A percentile compares a stretch with the other conserved stretches of the same genome.
phyloP scores from a whole-genome alignment of 805 yeast genomes.

The Komagataella kurtzmanii region DNA sequence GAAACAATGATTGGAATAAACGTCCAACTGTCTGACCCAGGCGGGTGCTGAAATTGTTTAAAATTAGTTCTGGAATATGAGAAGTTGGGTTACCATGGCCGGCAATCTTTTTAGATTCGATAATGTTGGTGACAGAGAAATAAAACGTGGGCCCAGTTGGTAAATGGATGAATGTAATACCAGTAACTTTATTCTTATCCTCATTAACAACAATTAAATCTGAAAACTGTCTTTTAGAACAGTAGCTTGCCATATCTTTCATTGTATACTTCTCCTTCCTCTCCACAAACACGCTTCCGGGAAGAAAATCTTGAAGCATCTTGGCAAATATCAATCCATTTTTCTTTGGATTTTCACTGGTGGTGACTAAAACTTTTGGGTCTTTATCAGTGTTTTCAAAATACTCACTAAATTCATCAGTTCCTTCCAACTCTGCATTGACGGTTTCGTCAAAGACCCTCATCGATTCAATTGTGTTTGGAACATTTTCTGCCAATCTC shows the following conservation, averaged over 20 bases:
- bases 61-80: slow-evolving; percentile 82
- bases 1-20: slow-evolving; percentile 83
- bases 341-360: slow-evolving; percentile 76
- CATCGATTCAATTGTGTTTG: slow-evolving; percentile 73
- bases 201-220: slow-evolving; percentile 86
- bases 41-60: slow-evolving; percentile 87
- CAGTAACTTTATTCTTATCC: slow-evolving; percentile 85
- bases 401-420: slow-evolving; percentile 50
- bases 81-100: slow-evolving; percentile 90
- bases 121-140: slow-evolving; percentile 69
- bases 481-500: slow-evolving; percentile 64
- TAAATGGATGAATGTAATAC: slow-evolving; percentile 83
- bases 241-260: slow-evolving; percentile 76
- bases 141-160: slow-evolving; percentile 95
- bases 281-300: slow-evolving; percentile 76
- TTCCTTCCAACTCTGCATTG: slow-evolving; percentile 39
- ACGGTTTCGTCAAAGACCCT: slow-evolving; percentile 83
- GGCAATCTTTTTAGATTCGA: slow-evolving; percentile 57
- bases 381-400: slow-evolving; percentile 34
- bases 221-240: slow-evolving; percentile 75
- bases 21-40: slow-evolving; percentile 90
- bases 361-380: slow-evolving; percentile 85
- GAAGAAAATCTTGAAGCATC: slow-evolving; percentile 68
- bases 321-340: slow-evolving; percentile 87
- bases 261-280: slow-evolving; percentile 74